Evolutionary conservation across 2,329 filamentous ascomycete genomes (phyloP), one percentile per base, ranked within the genome.

Genomic region (Dryadomyces quercus-mongolicae): DNA sequence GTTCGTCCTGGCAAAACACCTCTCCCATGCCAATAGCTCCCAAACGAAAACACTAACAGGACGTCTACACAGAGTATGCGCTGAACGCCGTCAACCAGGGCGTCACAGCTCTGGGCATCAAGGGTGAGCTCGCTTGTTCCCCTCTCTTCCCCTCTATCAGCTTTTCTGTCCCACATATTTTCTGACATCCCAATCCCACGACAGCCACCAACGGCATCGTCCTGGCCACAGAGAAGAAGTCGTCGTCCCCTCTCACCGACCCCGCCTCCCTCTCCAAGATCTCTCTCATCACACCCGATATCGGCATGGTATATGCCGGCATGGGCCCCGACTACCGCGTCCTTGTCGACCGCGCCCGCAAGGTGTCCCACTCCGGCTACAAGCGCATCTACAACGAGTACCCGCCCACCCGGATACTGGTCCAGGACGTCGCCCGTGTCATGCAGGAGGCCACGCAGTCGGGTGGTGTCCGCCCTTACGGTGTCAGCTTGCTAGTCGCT

Each of bases 351-450:
- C 92, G 91, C 72, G 93, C 93, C 63, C 90, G 93, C 68, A 98
- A 97, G 74, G 93, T 96, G 62, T 95, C 91, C 55, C 93, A 98
- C 75, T 95, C 93, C 49, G 86, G 85, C 70, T 98, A 98, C 84
- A 98, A 98, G 82, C 89, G 93, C 71, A 91, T 98, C 76, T 98
- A 98, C 79, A 98, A 98, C 74, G 93, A 98, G 75, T 98, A 98
- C 75, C 93, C 93, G n/a, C 93, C 93, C 6, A 98, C 93, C 55
- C 85, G 93, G 70, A 98, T 98, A 85, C 81, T 98, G 74, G 93
- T 98, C 55, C 93, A 98, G 73, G 93, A 98, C 66, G 91, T 98
- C 55, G 93, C 93, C 57, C 82, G 90, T 60, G 92, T 97, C 62
- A 96, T 98, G 85, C 93, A 98, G 74, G 93, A 98, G 74, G 93